Percentiles rank a stretch among this genome's conserved stretches.
phyloP scores from a whole-genome alignment of 78 protist species.

The Pigoraptor vietnamica region DNA sequence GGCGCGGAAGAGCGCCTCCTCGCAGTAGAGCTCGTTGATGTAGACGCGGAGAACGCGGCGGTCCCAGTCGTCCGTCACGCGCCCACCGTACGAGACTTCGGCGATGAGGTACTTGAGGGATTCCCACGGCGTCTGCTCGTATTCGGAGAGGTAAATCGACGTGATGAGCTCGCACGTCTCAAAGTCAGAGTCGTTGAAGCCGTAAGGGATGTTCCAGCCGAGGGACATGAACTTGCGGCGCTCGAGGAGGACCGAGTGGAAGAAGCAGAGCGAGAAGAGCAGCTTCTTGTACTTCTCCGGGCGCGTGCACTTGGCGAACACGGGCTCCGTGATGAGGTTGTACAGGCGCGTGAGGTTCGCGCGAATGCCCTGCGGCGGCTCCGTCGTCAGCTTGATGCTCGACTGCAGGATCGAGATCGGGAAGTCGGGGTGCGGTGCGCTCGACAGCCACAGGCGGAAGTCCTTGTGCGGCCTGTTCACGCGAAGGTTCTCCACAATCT shows the following conservation, averaged over 20 bases:
- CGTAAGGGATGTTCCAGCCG: constrained; percentile 87
- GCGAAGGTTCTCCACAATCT: constrained; percentile 40
- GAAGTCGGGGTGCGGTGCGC: constrained; percentile 76
- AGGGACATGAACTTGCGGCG: constrained; percentile 83
- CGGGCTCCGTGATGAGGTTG: constrained; percentile 25
- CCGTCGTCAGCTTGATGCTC: constrained; percentile 83
- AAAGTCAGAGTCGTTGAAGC: constrained; percentile 84
- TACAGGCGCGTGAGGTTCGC: constrained; percentile 64
- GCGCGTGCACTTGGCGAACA: constrained; percentile 23
- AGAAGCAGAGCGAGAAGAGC: constrained; percentile 65
- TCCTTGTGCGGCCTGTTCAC: constrained; percentile 38
- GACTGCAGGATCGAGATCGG: constrained; percentile 84
- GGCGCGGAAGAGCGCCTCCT: constrained; percentile 1
- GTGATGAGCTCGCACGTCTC: constrained; percentile 58
- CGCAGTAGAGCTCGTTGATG: constrained; percentile 47
- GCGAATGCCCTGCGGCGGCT: constrained; percentile 87
- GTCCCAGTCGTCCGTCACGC: constrained; percentile 88
- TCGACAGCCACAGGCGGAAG: constrained; percentile 83
- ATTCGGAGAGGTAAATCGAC: constrained; percentile 40
- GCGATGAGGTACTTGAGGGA: constrained; percentile 76
- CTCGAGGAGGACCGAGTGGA: constrained; percentile 80
- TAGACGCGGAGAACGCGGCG: constrained; percentile 64
- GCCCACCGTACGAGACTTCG: constrained; percentile 86
- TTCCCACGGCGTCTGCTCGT: constrained; percentile 61
- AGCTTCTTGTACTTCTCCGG: constrained; percentile 57